phyloP scores from a whole-genome alignment of 441 rosid genomes.

The Raphanus hybrid region DNA sequence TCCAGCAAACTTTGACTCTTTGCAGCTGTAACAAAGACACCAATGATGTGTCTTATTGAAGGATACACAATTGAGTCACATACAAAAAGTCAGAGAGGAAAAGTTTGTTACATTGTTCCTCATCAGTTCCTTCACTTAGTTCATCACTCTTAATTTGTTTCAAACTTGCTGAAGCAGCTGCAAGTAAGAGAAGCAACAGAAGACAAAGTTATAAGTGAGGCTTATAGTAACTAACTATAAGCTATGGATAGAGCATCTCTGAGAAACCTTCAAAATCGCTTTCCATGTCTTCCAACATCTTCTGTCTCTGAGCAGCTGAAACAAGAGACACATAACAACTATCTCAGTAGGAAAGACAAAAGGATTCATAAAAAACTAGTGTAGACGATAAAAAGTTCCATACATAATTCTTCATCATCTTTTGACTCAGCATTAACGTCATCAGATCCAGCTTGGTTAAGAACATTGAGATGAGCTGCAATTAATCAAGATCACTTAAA shows the following conservation, averaged over 20 bases:
- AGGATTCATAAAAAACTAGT: background rate
- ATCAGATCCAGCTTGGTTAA: slow-evolving; percentile 29
- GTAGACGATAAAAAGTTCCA: background rate
- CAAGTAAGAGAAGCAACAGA: slow-evolving; percentile 22
- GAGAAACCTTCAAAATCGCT: slow-evolving; percentile 34
- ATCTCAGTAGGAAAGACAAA: background rate
- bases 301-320: slow-evolving; percentile 33
- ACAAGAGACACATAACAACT: slow-evolving; percentile 22
- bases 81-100: background rate
- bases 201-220: background rate
- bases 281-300: slow-evolving; percentile 34
- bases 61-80: background rate
- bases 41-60: background rate
- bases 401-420: slow-evolving; percentile 21
- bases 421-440: slow-evolving; percentile 17
- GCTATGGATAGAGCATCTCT: background rate
- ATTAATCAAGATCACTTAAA: background rate
- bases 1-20: slow-evolving; percentile 26
- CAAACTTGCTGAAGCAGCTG: slow-evolving; percentile 34
- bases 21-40: slow-evolving; percentile 32
- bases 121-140: slow-evolving; percentile 18
- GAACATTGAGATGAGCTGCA: slow-evolving; percentile 34
- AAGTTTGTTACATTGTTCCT: slow-evolving; percentile 14
- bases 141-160: slow-evolving; percentile 25
- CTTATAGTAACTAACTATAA: slow-evolving; percentile 3